Conservation (phyloP, 208 protist genomes). For the Trypanosomatidae sp. region DNA sequence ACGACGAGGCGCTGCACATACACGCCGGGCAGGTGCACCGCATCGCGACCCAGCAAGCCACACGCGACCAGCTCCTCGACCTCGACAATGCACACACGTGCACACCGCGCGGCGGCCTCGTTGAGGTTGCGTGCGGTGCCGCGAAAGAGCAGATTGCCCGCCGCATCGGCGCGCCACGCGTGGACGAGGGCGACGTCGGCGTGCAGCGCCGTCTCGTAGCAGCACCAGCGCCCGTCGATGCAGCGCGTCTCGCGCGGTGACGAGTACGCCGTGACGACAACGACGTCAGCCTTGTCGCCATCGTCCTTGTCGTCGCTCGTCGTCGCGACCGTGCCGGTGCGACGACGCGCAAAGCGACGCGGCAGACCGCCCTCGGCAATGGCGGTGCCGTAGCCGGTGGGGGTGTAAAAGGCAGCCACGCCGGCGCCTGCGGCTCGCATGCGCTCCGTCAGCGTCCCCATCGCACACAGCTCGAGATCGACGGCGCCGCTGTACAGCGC, state of each 20-base stretch:
- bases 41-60: slow-evolving; percentile 80
- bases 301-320: no score
- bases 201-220: slow-evolving; percentile 82
- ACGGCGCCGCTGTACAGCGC: slow-evolving; percentile 88
- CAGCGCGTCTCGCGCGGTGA: slow-evolving; percentile 54
- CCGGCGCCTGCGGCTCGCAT: slow-evolving; percentile 88
- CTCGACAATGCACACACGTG: slow-evolving; percentile 85
- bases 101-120: slow-evolving; percentile 58
- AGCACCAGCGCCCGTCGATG: slow-evolving; percentile 79
- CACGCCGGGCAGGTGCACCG: slow-evolving; percentile 88
- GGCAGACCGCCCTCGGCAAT: slow-evolving; percentile 70
- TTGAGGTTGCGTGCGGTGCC: slow-evolving; percentile 92
- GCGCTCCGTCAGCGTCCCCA: slow-evolving; percentile 90
- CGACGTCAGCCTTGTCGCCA: no score
- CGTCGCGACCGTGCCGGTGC: slow-evolving; percentile 53
- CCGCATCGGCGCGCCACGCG: slow-evolving; percentile 84
- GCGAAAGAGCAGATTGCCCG: slow-evolving; percentile 56
- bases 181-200: slow-evolving; percentile 89
- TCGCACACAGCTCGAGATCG: slow-evolving; percentile 90
- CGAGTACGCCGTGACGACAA: no score
- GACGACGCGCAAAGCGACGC: slow-evolving; percentile 76
- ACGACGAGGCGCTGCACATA: slow-evolving; percentile 87
- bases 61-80: slow-evolving; percentile 90
- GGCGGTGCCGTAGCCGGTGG: slow-evolving; percentile 84
- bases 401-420: slow-evolving; percentile 93